These are phyloP conservation scores for Maudiozyma barnettii DNA, from an alignment of 805 yeast genomes.

Conservation along the genomic window DNA sequence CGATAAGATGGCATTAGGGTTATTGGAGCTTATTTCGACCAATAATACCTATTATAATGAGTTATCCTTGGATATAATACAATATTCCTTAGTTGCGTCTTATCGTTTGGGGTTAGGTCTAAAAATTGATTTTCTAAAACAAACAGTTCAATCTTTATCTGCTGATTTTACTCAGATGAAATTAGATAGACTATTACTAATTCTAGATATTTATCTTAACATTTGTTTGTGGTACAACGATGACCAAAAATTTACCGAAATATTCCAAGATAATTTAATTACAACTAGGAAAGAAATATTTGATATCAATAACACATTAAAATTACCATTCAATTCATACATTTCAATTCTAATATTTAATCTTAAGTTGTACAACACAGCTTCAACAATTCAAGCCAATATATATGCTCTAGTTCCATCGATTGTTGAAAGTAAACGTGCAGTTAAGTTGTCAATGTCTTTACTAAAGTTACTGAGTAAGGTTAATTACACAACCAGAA, in stretches of 20 bases:
- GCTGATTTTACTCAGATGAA: conserved; percentile 4
- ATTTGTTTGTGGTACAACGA: conserved; percentile 11
- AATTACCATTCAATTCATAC: conserved; percentile 15
- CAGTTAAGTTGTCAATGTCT: conserved; percentile 45
- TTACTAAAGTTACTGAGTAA: conserved; percentile 35
- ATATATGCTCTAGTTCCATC: conserved; percentile 14
- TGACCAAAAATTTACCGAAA: conserved; percentile 7
- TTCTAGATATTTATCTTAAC: conserved; percentile 6
- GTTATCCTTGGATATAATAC: conserved; percentile 5
- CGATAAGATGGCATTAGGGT: conserved; percentile 12
- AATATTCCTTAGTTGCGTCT: conserved; percentile 10
- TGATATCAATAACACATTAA: conserved; percentile 17
- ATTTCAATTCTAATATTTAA: conserved; percentile 25
- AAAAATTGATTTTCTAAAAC: neutral
- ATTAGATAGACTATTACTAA: conserved; percentile 9
- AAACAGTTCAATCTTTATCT: neutral
- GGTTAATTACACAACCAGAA: conserved; percentile 26
- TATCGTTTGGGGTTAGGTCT: conserved; percentile 8
- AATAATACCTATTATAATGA: conserved; percentile 7
- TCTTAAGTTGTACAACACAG: conserved; percentile 12
- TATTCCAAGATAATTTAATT: conserved; percentile 14
- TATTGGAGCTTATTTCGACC: conserved; percentile 4
- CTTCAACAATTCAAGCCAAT: conserved; percentile 16
- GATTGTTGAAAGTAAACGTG: conserved; percentile 35
- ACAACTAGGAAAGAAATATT: conserved; percentile 13